Conservation (phyloP, 23 red algal genomes). For the Gracilaria domingensis region DNA sequence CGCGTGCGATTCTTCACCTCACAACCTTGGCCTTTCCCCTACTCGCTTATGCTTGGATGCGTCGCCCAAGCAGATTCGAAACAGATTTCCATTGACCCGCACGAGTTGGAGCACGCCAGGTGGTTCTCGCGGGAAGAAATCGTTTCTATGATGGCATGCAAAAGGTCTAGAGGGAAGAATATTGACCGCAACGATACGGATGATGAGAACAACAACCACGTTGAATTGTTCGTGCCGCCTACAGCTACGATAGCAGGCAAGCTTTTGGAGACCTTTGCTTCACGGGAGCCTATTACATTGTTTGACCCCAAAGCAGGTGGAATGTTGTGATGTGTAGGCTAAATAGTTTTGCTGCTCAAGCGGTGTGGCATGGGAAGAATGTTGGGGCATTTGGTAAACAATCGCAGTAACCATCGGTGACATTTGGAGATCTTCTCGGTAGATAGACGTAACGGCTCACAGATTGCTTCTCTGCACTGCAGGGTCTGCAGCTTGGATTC, state of each 20-base stretch:
- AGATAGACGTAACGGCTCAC: too few species aligned
- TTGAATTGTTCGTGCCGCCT: slow-evolving; percentile 42
- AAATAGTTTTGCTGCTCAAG: too few species aligned
- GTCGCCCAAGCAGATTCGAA: slow-evolving; percentile 62
- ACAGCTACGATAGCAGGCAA: slow-evolving; percentile 39
- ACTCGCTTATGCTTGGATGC: slow-evolving; percentile 92
- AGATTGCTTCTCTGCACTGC: too few species aligned
- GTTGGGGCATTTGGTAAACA: too few species aligned
- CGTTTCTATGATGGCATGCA: slow-evolving; percentile 28
- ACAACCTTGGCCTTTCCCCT: slow-evolving; percentile 94
- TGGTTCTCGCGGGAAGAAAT: slow-evolving; percentile 79
- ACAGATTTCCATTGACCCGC: slow-evolving; percentile 68
- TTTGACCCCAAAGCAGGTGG: slow-evolving; percentile 19
- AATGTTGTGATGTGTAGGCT: neutral
- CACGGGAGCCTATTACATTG: slow-evolving; percentile 42
- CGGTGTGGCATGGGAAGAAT: neutral
- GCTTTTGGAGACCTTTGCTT: slow-evolving; percentile 33
- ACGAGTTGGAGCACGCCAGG: slow-evolving; percentile 72
- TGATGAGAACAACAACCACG: neutral
- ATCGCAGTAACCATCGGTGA: too few species aligned
- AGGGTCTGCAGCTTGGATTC: too few species aligned
- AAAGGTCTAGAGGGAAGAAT: neutral
- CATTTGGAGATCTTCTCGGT: too few species aligned
- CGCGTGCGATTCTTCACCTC: slow-evolving; percentile 64
- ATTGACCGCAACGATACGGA: neutral